A percentile compares a stretch with the other conserved stretches of the same genome.
These are phyloP conservation scores for Aspergillus japonicus DNA, from an alignment of 2,329 filamentous ascomycete genomes.

Conservation along the genomic window DNA sequence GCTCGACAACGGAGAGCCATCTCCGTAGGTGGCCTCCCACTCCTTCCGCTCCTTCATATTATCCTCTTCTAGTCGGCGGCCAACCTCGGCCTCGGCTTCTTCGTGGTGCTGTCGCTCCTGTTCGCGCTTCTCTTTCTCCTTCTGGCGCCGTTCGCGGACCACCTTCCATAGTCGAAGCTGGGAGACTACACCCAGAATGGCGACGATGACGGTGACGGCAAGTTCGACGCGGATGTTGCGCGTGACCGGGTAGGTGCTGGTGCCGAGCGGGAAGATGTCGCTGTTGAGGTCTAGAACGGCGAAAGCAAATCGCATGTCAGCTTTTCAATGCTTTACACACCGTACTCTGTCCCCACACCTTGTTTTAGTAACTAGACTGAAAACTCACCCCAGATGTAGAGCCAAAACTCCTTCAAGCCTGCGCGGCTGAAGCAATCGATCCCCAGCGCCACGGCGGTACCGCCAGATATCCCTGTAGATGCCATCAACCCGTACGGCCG, in stretches of 20 bases:
- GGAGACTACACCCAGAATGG: constrained; percentile 72
- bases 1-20: constrained; percentile 37
- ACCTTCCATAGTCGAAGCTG: constrained; percentile 85
- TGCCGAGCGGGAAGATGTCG: constrained; percentile 73
- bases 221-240: constrained; percentile 83
- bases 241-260: constrained; percentile 78
- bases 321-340: too few species aligned
- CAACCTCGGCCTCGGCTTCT: constrained; percentile 68
- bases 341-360: too few species aligned
- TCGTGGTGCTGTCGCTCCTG: constrained; percentile 57
- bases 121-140: constrained; percentile 47
- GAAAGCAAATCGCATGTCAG: too few species aligned
- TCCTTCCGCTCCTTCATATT: constrained; percentile 47
- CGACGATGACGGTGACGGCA: constrained; percentile 72
- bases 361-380: background rate
- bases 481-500: constrained; percentile 74
- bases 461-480: constrained; percentile 75
- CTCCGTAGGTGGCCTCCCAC: constrained; percentile 78
- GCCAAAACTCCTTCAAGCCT: constrained; percentile 95
- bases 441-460: constrained; percentile 75
- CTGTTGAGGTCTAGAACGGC: constrained; percentile 62
- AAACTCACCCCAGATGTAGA: constrained; percentile 74
- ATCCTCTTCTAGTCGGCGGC: constrained; percentile 55
- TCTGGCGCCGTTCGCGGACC: constrained; percentile 56
- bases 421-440: constrained; percentile 88